These are phyloP conservation scores for Elongisporangium senticosum DNA, from an alignment of 352 stramenopile genomes.

Conservation along the genomic window DNA sequence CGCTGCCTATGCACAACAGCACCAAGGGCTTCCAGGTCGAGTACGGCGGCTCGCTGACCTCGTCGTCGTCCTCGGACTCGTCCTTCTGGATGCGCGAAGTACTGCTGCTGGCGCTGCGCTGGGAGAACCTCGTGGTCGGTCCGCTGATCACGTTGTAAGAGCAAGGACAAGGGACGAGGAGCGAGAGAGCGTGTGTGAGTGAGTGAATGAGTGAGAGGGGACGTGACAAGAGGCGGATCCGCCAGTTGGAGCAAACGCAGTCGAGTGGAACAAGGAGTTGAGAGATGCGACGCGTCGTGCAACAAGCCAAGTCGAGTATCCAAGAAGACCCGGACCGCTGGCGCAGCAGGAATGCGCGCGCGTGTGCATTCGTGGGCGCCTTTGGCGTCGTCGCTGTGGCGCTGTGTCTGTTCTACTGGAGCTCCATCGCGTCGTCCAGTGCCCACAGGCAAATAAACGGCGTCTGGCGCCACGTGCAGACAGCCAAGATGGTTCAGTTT, in stretches of 20 bases:
- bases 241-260: not conserved
- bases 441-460: constrained; percentile 15
- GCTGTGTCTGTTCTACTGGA: constrained; percentile 26
- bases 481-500: constrained; percentile 26
- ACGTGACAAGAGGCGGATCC: not conserved
- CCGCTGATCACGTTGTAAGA: constrained; percentile 41
- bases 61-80: constrained; percentile 28
- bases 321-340: not conserved
- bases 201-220: not conserved
- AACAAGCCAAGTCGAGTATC: not conserved
- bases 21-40: constrained; percentile 41
- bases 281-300: not conserved
- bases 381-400: constrained; percentile 21
- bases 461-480: constrained; percentile 19
- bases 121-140: constrained; percentile 48
- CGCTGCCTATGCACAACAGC: not conserved
- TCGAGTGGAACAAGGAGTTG: not conserved
- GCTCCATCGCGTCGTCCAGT: constrained; percentile 9
- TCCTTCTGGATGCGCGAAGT: constrained; percentile 61
- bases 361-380: constrained; percentile 19
- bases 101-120: constrained; percentile 40
- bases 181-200: not conserved
- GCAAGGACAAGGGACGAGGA: not conserved
- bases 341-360: not conserved
- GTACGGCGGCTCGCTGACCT: constrained; percentile 45